Evolutionary conservation across 78 protist genomes (phyloP).

Genomic region (Dictyostelium purpureum): DNA sequence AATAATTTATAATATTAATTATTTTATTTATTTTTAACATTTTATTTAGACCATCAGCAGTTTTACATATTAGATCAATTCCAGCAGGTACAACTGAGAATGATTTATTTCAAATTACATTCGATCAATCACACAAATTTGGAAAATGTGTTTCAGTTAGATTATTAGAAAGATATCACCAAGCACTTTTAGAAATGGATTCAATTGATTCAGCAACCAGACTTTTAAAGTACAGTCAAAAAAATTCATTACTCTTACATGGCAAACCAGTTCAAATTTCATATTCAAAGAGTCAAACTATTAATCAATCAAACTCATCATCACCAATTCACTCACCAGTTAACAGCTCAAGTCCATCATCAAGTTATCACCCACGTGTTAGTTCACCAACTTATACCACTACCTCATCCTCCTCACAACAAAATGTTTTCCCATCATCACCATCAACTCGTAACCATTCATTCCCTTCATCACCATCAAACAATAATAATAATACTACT

Average conservation of each 20-base stretch:
- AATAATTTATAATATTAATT: neutral
- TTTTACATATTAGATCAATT: slow-evolving; percentile 33
- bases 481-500: neutral
- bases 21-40: neutral
- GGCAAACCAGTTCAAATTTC: slow-evolving; percentile 54
- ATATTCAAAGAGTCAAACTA: slow-evolving; percentile 44
- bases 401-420: neutral
- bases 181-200: slow-evolving; percentile 76
- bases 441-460: too few species aligned
- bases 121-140: slow-evolving; percentile 15
- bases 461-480: neutral
- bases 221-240: slow-evolving; percentile 8
- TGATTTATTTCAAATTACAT: slow-evolving; percentile 20
- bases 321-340: neutral
- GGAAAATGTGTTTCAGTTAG: slow-evolving; percentile 55
- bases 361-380: too few species aligned
- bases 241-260: slow-evolving; percentile 23
- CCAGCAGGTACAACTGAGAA: slow-evolving; percentile 54
- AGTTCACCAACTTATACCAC: neutral
- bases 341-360: neutral
- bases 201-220: slow-evolving; percentile 50
- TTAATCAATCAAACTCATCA: slow-evolving; percentile 14
- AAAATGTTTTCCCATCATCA: neutral
- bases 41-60: slow-evolving; percentile 62
- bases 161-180: slow-evolving; percentile 57